Evolutionary conservation across 768 basidiomycete genomes (phyloP), one percentile per base, ranked within the genome.

Genomic region (Obba rivulosa): DNA sequence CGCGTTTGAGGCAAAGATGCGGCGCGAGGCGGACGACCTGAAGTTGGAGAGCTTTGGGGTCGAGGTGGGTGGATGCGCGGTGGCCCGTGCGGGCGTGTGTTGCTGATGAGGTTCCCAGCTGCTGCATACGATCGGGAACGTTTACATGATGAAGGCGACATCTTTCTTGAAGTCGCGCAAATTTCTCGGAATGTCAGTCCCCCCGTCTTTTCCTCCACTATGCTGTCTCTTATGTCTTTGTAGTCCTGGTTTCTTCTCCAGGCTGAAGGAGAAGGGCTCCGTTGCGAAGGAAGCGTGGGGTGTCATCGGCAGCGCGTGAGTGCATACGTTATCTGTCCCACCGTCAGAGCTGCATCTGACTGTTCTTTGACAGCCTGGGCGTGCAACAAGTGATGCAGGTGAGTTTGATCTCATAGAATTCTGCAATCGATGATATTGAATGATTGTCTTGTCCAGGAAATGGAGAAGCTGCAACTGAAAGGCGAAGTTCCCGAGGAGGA

Each of bases 11-110:
- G 73, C 75, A 45, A 81, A 75, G 65, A 88, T 95, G 64, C 75
- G 68, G 59, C 71, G 78, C 23, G 96, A 99, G 66, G 91, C 89
- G 1, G 92, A 95, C 48, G 96, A 99, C 69, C 63, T 99, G 57
- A 97, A 97, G 71, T 68, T 97, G 45, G 95, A 99, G 73, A 93
- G 90, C 56, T 99, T 99, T 66, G 96, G 96, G 41, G 84, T 98
- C 20, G 95, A 97, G 81, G 86, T 90, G 57, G 24, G 78, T 64
- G 36, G 41, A 5, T 40, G 18, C 28, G 28, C 28, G 13, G 28
- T 24, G n/a, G 17, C 25, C 3, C 44, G 48, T n/a, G 9, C 56
- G 40, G 16, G 7, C 9, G 23, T 94, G 95, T 66, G 92, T 92
- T 39, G 81, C 94, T 18, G 93, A 38, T 13, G 34, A 18, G 11